These are phyloP conservation scores for Globisporangium camurandrum DNA, from an alignment of 352 stramenopile genomes.

Conservation along the genomic window DNA sequence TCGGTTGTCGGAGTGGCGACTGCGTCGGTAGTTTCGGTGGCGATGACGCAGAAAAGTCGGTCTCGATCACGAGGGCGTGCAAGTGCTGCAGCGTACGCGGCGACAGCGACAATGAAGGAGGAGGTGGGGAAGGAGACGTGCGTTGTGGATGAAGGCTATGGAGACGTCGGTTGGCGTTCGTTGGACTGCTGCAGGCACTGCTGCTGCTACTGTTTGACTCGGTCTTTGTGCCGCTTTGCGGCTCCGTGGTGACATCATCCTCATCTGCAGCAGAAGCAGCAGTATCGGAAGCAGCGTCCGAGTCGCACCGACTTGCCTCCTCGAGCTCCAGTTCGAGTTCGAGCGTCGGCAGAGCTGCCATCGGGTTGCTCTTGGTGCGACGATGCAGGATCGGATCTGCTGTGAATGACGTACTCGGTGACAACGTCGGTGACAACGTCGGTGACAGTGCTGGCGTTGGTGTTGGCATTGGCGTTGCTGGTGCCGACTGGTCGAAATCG, in stretches of 20 bases:
- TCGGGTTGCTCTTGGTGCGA: slow-evolving; percentile 8
- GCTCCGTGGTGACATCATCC: background rate
- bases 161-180: background rate
- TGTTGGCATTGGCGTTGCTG: too few species aligned
- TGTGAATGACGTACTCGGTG: too few species aligned
- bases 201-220: slow-evolving; percentile 2
- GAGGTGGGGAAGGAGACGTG: too few species aligned
- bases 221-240: background rate
- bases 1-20: background rate
- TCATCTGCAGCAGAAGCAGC: background rate
- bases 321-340: slow-evolving; percentile 5
- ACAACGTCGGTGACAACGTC: too few species aligned
- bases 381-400: slow-evolving; percentile 3
- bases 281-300: too few species aligned
- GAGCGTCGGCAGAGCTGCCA: slow-evolving; percentile 1
- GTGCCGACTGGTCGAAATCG: too few species aligned
- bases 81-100: slow-evolving; percentile 21
- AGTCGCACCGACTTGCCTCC: background rate
- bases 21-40: background rate
- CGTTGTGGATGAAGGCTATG: background rate
- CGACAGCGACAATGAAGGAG: too few species aligned
- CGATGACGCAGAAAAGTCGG: slow-evolving; percentile 14
- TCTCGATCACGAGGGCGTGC: slow-evolving; percentile 27
- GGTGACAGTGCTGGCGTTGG: too few species aligned
- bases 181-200: background rate